Evolutionary conservation across 345 rosid genomes (phyloP), one percentile per base, ranked within the genome.

Genomic region (Linum usitatissimum): DNA sequence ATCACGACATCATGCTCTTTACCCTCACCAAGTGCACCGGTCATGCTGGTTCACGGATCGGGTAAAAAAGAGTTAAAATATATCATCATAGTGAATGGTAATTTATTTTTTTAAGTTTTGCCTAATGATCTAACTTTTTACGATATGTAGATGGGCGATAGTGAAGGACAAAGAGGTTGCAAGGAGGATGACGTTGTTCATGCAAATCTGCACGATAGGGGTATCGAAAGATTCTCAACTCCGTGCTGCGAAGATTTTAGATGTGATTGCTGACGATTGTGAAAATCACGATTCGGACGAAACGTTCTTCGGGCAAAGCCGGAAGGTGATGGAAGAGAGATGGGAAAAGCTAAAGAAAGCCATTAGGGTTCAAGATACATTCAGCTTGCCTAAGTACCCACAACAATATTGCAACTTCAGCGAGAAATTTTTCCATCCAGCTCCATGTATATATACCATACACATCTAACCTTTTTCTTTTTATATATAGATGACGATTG

Each of bases 11-110:
- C 34, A 89, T 89, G 96, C 80, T 92, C 13, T 92, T 92, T 65
- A 92, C 98, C 57, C 73, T 92, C 73, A 89, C 98, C 71, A 92
- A 92, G 70, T 65, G 84, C 86, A 84, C 91, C 0, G 98, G 98
- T 17, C 96, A 92, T 64, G 98, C 96, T 15, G 96, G 98, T 53
- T 76, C 98, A 38, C 84, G 98, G 39, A 85, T 92, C 36, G 98
- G 98, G 98, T 91, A 39, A 70, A 75, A 36, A 57, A 12, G 45
- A 63, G 13, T 4, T 9, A 18, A 19, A n/a, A 55, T 10, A 23
- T 0, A 23, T 23, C 28, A 2, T 23, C 28, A 23, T 23, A 23
- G 28, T 23, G 28, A 23, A 23, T 23, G 28, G 28, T 23, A 23
- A 14, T 59, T 18, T 30, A 8, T 30, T 31, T 6, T 48, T 21